phyloP scores from a whole-genome alignment of 805 yeast species.

The Nakazawaea ishiwadae region DNA sequence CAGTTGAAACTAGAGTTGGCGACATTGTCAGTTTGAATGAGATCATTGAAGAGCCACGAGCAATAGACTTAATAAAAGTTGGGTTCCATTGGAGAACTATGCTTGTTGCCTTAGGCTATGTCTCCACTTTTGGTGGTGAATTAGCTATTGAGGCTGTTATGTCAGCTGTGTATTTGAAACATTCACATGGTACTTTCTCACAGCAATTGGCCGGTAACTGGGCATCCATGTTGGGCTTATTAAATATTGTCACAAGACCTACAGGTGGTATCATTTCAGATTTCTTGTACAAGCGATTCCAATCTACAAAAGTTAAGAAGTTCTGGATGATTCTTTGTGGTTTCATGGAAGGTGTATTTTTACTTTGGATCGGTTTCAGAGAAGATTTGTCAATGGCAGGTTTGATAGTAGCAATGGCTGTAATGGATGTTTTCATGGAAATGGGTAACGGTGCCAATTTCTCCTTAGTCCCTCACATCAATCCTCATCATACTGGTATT shows the following conservation, averaged over 20 bases:
- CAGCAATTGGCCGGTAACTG: conserved; percentile 24
- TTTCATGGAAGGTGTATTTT: conserved; percentile 27
- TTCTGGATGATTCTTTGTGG: conserved; percentile 27
- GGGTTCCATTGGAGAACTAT: conserved; percentile 23
- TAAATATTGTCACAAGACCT: conserved; percentile 27
- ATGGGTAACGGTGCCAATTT: conserved; percentile 35
- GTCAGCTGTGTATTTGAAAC: conserved; percentile 19
- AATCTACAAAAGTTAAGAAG: conserved; percentile 27
- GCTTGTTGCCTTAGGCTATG: conserved; percentile 23
- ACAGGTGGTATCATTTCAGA: conserved; percentile 26
- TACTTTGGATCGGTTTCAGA: conserved; percentile 30
- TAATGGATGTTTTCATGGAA: conserved; percentile 30
- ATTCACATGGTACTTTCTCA: conserved; percentile 17
- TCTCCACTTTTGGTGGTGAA: conserved; percentile 27
- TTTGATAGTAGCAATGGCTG: conserved; percentile 24
- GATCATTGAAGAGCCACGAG: conserved; percentile 23
- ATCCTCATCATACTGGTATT: conserved; percentile 29
- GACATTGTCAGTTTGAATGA: conserved; percentile 20
- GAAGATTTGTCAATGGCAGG: conserved; percentile 23
- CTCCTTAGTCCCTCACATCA: conserved; percentile 29
- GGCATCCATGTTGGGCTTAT: conserved; percentile 29
- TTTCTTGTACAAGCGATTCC: conserved; percentile 22
- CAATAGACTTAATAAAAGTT: conserved; percentile 15
- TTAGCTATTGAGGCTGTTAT: conserved; percentile 25
- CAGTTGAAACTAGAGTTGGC: conserved; percentile 15